Percentiles rank a stretch among this genome's conserved stretches.
These are phyloP conservation scores for Selaginella moellendorffii DNA, from an alignment of 75 land plant genomes.

Conservation along the genomic window DNA sequence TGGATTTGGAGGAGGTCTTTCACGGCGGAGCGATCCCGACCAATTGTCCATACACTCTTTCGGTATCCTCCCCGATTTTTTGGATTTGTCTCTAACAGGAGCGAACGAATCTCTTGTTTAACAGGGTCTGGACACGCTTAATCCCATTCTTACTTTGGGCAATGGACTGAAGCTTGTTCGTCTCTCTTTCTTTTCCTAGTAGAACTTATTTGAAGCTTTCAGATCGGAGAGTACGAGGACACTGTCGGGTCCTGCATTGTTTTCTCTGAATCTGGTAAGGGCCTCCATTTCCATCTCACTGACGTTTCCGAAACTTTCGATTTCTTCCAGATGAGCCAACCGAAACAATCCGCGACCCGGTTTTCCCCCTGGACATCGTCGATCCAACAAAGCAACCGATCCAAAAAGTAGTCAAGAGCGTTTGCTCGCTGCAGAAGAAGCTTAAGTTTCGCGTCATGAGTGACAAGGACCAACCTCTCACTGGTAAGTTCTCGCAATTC, in stretches of 20 bases:
- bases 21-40: slow-evolving; percentile 32
- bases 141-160: slow-evolving; percentile 40
- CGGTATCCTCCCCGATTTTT: too few species aligned
- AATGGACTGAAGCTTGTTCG: slow-evolving; percentile 45
- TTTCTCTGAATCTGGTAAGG: slow-evolving; percentile 48
- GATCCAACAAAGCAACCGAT: not conserved
- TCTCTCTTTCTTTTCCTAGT: too few species aligned
- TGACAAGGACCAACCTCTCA: not conserved
- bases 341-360: not conserved
- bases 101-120: too few species aligned
- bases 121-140: slow-evolving; percentile 59
- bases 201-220: too few species aligned
- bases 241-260: slow-evolving; percentile 61
- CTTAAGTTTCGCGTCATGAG: slow-evolving; percentile 17
- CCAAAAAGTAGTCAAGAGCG: slow-evolving; percentile 10
- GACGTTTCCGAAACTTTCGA: too few species aligned
- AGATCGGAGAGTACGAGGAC: slow-evolving; percentile 72
- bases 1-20: slow-evolving; percentile 43
- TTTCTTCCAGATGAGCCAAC: not conserved
- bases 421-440: slow-evolving; percentile 18
- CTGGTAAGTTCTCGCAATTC: not conserved
- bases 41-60: slow-evolving; percentile 40
- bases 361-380: slow-evolving; percentile 3
- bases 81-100: too few species aligned
- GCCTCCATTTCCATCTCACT: too few species aligned